Base-by-base conservation (phyloP, 257 asterid genomes). In the Agastache rugosa region DNA sequence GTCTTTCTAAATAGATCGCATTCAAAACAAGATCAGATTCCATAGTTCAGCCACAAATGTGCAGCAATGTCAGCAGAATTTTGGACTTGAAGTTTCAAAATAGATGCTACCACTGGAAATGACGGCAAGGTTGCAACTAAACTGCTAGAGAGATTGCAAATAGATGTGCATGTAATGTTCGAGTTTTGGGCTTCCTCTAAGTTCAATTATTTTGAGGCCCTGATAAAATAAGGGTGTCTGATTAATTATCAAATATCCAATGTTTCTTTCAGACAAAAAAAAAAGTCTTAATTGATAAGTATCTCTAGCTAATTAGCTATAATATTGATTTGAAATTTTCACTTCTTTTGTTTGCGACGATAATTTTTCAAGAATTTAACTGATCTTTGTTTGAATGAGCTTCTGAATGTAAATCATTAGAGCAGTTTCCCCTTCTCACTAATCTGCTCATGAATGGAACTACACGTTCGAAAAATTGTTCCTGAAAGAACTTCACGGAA, bases 361-460 rank as follows among this genome's bases (percentile, higher is more conserved):
- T 29, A 6, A 15, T 27, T 56, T 35, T n/a, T 47, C 48, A 67
- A 35, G 50, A 23, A 17, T 48, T n/a, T 35, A 11, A 48, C 10
- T 51, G 14, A 41, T 42, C 20, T 60, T 77, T 54, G 34, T 66
- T 72, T 45, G 35, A 31, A 58, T 4, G 54, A 72, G 29, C 14
- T 27, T 48, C 15, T 45, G n/a, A 25, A 6, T 65, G 54, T 19
- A 11, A 4, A 47, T 25, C 34, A 63, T 42, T 44, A 44, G 8
- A 53, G 12, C 44, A 11, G 70, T 35, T 7, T 14, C 50, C 27
- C 72, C 1, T 55, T 53, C n/a, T 56, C 27, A 65, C 22, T 10
- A 71, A 56, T 44, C 75, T 65, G 50, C 37, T 39, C 56, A 67
- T 71, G 63, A 14, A 58, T 67, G 17, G 34, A 63, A 67, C 37